These are phyloP conservation scores for Talaromyces sp. DNA, from an alignment of 2,329 filamentous ascomycete genomes.

Conservation along the genomic window DNA sequence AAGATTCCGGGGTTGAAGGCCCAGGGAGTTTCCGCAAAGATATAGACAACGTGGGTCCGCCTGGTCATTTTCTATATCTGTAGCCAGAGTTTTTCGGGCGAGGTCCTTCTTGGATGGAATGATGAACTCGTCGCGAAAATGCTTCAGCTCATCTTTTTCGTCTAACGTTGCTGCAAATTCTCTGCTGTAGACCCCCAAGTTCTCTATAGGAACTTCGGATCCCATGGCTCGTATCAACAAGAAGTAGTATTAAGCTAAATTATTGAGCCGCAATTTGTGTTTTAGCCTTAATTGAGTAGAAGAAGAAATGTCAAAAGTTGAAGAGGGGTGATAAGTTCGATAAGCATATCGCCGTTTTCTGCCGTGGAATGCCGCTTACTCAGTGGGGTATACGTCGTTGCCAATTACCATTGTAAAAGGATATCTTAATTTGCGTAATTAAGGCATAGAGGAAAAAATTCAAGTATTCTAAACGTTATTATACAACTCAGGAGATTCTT, in stretches of 20 bases:
- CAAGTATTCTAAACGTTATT: background rate
- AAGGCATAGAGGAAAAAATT: background rate
- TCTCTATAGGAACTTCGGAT: conserved; percentile 20
- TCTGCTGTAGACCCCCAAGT: conserved; percentile 28
- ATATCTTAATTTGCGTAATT: background rate
- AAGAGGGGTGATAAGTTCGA: background rate
- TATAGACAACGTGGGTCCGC: conserved; percentile 59
- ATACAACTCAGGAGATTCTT: background rate
- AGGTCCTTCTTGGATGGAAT: conserved; percentile 71
- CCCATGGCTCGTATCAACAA: conserved; percentile 17
- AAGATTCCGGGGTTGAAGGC: conserved; percentile 69
- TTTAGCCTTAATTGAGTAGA: background rate
- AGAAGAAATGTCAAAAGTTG: background rate
- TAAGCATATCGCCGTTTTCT: background rate
- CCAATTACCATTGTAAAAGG: background rate
- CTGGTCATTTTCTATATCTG: conserved; percentile 24
- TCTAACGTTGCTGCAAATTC: conserved; percentile 50
- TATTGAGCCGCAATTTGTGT: background rate
- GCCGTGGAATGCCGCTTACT: background rate
- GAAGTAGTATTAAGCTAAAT: background rate
- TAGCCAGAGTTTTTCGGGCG: conserved; percentile 53
- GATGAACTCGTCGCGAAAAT: conserved; percentile 65
- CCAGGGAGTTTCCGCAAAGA: conserved; percentile 85
- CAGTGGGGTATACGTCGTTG: background rate
- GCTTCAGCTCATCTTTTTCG: conserved; percentile 52